Base-by-base conservation (phyloP, 352 stramenopile genomes). In the Phytopythium delawarense region DNA sequence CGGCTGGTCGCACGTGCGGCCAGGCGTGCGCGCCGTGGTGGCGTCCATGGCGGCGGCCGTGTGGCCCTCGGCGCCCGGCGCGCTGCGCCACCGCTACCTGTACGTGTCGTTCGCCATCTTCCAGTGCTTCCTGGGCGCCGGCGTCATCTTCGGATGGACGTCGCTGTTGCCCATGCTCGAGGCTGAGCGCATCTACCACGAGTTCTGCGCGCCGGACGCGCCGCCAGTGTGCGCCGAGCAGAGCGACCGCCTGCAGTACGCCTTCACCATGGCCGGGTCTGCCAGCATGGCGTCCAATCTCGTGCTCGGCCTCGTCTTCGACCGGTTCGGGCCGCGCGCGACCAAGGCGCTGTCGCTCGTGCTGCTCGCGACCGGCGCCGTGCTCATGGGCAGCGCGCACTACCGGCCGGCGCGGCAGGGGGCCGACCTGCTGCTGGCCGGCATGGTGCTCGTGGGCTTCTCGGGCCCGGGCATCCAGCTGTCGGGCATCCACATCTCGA, bases 401-500 rank as follows among this genome's bases (percentile, higher is more conserved):
- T 79, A 77, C 57, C 57, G 66, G 69, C 56, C 57, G 44, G 66
- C 65, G 28, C 55, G 39, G 25, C 61, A 72, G 63, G 74, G 59
- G 30, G 49, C 71, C 9, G 74, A 88, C 44, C 32, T 81, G n/a
- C 59, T 91, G 49, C 69, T 92, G 11, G 78, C 72, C 5, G 82
- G 76, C 48, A 87, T 92, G 75, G 59, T 78, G 32, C 66, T 92
- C 44, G 67, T 89, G 7, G 82, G 78, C 1, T 88, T 92, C 57
- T 75, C 76, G 0, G 82, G 82, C 4, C 81, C 82, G 0, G 82
- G 82, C 16, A 72, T 89, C 46, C 82, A 92, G 67, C 76, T 85
- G 30, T 74, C 77, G 54, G 79, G 74, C 23, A 89, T 92, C 63
- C 82, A 92, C 56, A 70, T 92, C 46, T 89, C 82, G 28, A 92